Evolutionary conservation across 140 eudicot species (phyloP).

Genomic region (Anethum foeniculum): DNA sequence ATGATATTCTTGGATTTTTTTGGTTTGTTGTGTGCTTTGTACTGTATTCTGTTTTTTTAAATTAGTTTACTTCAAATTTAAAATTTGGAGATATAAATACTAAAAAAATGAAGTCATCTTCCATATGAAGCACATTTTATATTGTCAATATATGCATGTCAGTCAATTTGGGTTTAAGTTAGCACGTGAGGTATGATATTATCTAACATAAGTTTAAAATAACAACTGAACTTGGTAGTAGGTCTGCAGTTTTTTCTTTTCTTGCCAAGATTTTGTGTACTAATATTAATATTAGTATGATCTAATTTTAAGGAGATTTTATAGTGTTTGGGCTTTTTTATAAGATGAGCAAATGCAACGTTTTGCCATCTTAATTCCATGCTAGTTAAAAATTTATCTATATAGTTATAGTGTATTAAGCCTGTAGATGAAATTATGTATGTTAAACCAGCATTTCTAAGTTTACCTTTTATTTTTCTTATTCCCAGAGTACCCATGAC

Average conservation of each 20-base stretch:
- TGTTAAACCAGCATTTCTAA: background rate
- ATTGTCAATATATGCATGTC: background rate
- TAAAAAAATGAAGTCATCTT: background rate
- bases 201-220: background rate
- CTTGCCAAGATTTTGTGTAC: background rate
- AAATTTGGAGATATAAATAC: background rate
- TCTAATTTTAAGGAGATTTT: background rate
- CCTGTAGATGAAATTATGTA: background rate
- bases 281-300: background rate
- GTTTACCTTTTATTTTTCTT: background rate
- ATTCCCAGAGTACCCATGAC: constrained; percentile 51
- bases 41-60: background rate
- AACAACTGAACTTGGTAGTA: background rate
- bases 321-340: background rate
- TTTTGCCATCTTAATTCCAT: background rate
- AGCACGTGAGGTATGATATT: background rate
- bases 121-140: background rate
- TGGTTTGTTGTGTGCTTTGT: background rate
- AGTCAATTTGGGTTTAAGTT: background rate
- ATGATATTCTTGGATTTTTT: background rate
- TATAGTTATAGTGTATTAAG: background rate
- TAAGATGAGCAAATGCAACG: background rate
- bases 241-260: background rate
- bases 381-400: background rate
- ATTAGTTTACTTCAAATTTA: background rate